Percentiles rank a stretch among this genome's conserved stretches.
Conservation (phyloP, 495 filamentous ascomycete species). For the Tuber borchii region DNA sequence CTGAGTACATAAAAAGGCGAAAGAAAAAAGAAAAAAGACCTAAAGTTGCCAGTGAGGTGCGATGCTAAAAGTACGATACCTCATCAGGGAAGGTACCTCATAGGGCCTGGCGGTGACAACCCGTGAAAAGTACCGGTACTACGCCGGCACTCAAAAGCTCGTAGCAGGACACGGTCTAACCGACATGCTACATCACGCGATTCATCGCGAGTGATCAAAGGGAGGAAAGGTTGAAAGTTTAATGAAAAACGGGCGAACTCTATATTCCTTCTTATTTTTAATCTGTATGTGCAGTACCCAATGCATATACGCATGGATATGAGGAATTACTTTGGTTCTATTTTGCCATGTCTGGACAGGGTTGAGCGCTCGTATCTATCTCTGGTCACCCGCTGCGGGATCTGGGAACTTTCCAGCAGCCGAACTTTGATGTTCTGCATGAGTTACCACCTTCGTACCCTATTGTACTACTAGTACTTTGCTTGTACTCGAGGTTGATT, state of each 20-base stretch:
- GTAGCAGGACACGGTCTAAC: neutral
- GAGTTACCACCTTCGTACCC: neutral
- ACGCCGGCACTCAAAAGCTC: neutral
- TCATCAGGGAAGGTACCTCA: neutral
- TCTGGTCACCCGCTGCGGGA: neutral
- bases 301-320: neutral
- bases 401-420: neutral
- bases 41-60: neutral
- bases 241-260: neutral
- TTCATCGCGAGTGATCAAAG: neutral
- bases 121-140: neutral
- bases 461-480: neutral
- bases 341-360: neutral
- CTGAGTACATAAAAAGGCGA: neutral
- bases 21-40: neutral
- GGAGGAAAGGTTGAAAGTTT: neutral
- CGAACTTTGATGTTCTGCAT: conserved; percentile 1
- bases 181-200: neutral
- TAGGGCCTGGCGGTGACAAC: neutral
- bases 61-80: neutral
- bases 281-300: neutral
- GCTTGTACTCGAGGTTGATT: neutral
- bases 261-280: neutral
- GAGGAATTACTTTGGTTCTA: neutral
- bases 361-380: neutral